These are phyloP conservation scores for Podaxis sp. DNA, from an alignment of 768 basidiomycete species.

Conservation along the genomic window DNA sequence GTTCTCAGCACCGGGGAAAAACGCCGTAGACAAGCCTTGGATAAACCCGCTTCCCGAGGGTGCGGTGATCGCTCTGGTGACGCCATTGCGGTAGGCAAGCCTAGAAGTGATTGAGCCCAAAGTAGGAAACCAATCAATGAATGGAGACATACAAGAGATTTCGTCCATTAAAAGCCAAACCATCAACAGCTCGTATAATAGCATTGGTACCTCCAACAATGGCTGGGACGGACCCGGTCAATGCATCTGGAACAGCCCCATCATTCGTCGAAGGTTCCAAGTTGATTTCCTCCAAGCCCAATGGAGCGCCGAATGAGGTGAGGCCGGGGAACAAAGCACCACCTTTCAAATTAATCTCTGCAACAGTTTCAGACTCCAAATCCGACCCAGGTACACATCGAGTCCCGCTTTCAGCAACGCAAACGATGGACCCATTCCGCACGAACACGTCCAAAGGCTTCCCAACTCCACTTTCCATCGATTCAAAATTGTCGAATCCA, in stretches of 20 bases:
- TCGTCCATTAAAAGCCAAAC: slow-evolving; percentile 49
- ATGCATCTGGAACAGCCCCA: slow-evolving; percentile 53
- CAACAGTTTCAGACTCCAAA: slow-evolving; percentile 10
- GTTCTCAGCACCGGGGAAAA: slow-evolving; percentile 55
- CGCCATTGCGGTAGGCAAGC: slow-evolving; percentile 68
- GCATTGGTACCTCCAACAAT: slow-evolving; percentile 38
- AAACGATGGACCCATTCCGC: slow-evolving; percentile 48
- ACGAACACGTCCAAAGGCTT: slow-evolving; percentile 38
- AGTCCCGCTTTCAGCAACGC: slow-evolving; percentile 21
- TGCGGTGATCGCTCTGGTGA: slow-evolving; percentile 63
- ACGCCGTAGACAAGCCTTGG: slow-evolving; percentile 57
- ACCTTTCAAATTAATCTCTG: slow-evolving; percentile 52
- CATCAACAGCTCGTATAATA: slow-evolving; percentile 61
- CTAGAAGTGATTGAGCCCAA: slow-evolving; percentile 29
- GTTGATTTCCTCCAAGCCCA: slow-evolving; percentile 70
- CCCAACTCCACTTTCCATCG: slow-evolving; percentile 18
- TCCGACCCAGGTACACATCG: neutral
- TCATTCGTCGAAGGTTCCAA: slow-evolving; percentile 65
- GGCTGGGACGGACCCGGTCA: slow-evolving; percentile 31
- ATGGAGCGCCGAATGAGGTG: slow-evolving; percentile 53
- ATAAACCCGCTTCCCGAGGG: slow-evolving; percentile 56
- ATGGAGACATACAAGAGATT: slow-evolving; percentile 41
- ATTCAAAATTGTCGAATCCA: slow-evolving; percentile 11
- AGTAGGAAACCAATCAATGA: neutral
- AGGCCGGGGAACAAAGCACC: slow-evolving; percentile 61